Percentiles rank a stretch among this genome's conserved stretches.
These are phyloP conservation scores for Colletotrichum horii DNA, from an alignment of 2,329 filamentous ascomycete genomes.

Conservation along the genomic window DNA sequence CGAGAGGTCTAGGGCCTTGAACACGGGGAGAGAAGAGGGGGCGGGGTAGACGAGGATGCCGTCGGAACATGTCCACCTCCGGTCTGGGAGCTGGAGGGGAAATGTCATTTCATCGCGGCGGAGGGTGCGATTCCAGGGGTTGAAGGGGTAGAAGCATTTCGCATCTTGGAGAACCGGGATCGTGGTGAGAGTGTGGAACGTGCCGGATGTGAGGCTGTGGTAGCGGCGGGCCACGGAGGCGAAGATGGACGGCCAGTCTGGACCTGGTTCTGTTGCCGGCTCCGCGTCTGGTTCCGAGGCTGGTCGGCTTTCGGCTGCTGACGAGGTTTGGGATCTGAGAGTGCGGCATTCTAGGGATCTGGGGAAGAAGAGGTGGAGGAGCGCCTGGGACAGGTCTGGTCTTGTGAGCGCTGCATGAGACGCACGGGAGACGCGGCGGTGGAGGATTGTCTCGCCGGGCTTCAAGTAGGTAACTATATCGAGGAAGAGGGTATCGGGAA, in stretches of 20 bases:
- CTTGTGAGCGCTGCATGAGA: constrained; percentile 57
- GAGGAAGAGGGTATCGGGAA: constrained; percentile 66
- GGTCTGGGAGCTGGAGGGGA: constrained; percentile 50
- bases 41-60: constrained; percentile 60
- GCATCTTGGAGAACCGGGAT: constrained; percentile 23
- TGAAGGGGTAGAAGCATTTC: constrained; percentile 38
- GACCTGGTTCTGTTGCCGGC: background rate
- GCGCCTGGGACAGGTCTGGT: constrained; percentile 46
- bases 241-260: constrained; percentile 49
- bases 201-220: constrained; percentile 45
- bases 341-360: constrained; percentile 56
- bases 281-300: background rate
- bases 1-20: constrained; percentile 56
- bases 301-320: background rate
- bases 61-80: constrained; percentile 60
- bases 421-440: constrained; percentile 54
- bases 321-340: constrained; percentile 23
- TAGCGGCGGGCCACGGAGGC: constrained; percentile 59
- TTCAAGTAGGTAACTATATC: constrained; percentile 55
- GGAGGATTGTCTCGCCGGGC: constrained; percentile 54
- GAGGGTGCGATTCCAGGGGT: constrained; percentile 51
- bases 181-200: constrained; percentile 10
- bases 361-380: constrained; percentile 58
- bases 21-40: constrained; percentile 26
- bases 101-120: constrained; percentile 42